These are phyloP conservation scores for Carex littledalei DNA, from an alignment of 176 grass and related monocot species.

Conservation along the genomic window DNA sequence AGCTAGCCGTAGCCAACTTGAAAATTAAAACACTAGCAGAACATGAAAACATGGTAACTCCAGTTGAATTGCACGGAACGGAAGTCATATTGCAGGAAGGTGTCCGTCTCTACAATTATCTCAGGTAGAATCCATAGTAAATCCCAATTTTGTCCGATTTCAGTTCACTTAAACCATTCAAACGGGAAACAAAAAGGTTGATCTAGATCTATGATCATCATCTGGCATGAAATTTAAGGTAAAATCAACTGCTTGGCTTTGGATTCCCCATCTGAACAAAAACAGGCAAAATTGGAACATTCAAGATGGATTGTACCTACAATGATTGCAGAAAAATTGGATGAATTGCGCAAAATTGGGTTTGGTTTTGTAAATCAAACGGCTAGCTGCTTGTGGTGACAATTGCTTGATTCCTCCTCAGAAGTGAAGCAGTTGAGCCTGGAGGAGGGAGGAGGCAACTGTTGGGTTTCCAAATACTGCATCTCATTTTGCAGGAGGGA, in stretches of 20 bases:
- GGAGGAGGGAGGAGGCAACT: slow-evolving; percentile 20
- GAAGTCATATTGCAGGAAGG: background rate
- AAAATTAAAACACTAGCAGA: background rate
- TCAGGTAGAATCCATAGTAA: background rate
- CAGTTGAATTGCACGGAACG: background rate
- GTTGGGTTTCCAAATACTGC: slow-evolving; percentile 48
- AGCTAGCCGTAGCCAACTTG: background rate
- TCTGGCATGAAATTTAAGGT: background rate
- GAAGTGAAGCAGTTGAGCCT: slow-evolving; percentile 38
- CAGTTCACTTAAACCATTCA: background rate
- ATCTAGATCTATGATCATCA: background rate
- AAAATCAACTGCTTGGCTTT: slow-evolving; percentile 13
- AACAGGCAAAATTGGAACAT: background rate
- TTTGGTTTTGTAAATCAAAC: slow-evolving; percentile 38
- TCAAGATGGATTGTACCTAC: slow-evolving; percentile 13
- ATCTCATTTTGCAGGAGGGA: slow-evolving; percentile 77
- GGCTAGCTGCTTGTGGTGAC: slow-evolving; percentile 52
- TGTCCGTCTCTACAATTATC: background rate
- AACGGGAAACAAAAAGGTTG: background rate
- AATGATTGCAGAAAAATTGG: slow-evolving; percentile 10
- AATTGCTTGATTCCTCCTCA: slow-evolving; percentile 48
- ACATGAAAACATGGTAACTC: background rate
- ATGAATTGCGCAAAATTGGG: background rate
- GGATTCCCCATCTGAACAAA: slow-evolving; percentile 42
- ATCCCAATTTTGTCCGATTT: slow-evolving; percentile 1